Evolutionary conservation across 1,139 yeast species (phyloP), one percentile per base, ranked within the genome.

Genomic region (Pichia sp.): DNA sequence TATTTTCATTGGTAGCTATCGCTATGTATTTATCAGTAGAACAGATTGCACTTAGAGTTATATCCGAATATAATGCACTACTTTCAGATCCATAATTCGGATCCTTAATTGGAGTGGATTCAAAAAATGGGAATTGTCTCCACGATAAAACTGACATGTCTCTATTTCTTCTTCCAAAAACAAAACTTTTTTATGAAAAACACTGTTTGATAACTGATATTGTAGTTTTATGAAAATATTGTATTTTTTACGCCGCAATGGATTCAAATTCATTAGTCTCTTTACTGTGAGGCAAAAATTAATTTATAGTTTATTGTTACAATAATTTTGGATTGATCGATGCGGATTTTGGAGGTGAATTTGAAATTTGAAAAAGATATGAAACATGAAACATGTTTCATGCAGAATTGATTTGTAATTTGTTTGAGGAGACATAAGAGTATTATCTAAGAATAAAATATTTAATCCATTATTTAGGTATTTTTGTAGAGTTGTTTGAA

Each of bases 41-140:
- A 58, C 82, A 67, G 9, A 83, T 75, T 2, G 88, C 77, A 2
- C 85, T 74, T 36, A 89, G 64, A 6, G 82, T 71, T 1, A 90
- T 81, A 61, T 87, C 96, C 29, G 95, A 86, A 64, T 83, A 90
- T 35, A 89, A 70, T 0, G 86, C 81, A 25, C 48, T 33, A 3
- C 75, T 72, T 3, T 72, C 72, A 0, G 84, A 70, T n/a, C 81
- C 81, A 54, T 76, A 74, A 52, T 76, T 71, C 7, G 97, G 97
- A 63, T 92, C 97, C 56, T 82, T 72, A 36, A 92, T 83, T 5
- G 97, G 97, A 0, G 82, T 75, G 43, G 79, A 75, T 50, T 89
- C 96, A 65, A 86, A 89, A 66, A 92, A 83, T 57, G 86, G 90
- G 67, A 92, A 86, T 59, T 86, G 96, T 53, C 94, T 75, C 96